Conservation (phyloP, 495 filamentous ascomycete species). For the Penicillium ochrochloron region DNA sequence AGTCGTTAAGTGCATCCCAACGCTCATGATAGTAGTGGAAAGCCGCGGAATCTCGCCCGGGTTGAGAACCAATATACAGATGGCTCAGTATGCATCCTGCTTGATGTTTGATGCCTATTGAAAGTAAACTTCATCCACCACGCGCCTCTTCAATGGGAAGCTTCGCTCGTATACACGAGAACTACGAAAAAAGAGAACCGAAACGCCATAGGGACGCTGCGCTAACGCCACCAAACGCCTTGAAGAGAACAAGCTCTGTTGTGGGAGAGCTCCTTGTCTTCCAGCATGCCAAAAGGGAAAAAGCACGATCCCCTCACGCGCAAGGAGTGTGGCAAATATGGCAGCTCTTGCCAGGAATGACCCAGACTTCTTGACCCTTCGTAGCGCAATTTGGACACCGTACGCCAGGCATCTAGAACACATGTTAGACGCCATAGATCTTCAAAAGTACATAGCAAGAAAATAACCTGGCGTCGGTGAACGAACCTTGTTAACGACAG, state of each 20-base stretch:
- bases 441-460: neutral
- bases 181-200: neutral
- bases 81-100: neutral
- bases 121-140: neutral
- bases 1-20: neutral
- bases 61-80: neutral
- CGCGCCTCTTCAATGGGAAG: neutral
- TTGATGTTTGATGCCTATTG: neutral
- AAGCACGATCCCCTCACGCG: slow-evolving; percentile 17
- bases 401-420: slow-evolving; percentile 53
- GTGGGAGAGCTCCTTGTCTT: neutral
- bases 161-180: neutral
- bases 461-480: too few relatives aligned
- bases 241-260: neutral
- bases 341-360: slow-evolving; percentile 56
- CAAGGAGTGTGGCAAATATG: slow-evolving; percentile 49
- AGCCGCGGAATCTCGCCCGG: neutral
- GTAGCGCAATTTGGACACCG: slow-evolving; percentile 49
- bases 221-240: neutral
- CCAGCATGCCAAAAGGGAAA: neutral
- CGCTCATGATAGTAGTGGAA: neutral
- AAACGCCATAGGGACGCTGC: neutral
- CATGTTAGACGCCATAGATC: slow-evolving; percentile 2
- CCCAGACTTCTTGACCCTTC: slow-evolving; percentile 51
- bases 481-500: slow-evolving; percentile 31